Base-by-base conservation (phyloP, 495 filamentous ascomycete species). In the Talaromyces proteolyticus region DNA sequence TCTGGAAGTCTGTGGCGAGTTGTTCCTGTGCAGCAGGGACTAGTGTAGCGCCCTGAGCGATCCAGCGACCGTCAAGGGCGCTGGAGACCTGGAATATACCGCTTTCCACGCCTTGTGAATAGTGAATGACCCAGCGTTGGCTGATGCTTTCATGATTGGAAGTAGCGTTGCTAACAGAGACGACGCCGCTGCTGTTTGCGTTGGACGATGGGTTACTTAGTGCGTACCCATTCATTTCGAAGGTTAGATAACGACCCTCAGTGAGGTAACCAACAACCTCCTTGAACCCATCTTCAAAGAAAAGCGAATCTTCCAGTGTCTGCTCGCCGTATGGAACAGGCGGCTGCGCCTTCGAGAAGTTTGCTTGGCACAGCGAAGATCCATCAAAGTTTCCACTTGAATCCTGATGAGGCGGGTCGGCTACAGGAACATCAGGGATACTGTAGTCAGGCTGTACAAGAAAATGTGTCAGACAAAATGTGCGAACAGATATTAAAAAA, bases 121-220 rank as follows among this genome's bases (percentile, higher is more conserved):
- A 69, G 51, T 78, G 75, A 8, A 77, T 62, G 1, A 80, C 63
- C 74, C 75, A 80, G 36, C 77, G 67, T 53, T 79, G 75, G 3
- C 59, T 43, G 39, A 67, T 69, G 23, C 49, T 55, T 26, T 68
- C 53, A 47, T 79, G 74, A 0, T 57, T 47, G 4, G 61, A 19
- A 5, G 62, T 64, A 2, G 74, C 68, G 10, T 50, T 52, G 26
- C 54, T 67, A 16, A 53, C 54, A 12, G 51, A 64, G 21, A 76
- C 41, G 25, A 54, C 6, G 19, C 44, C 34, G 2, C 43, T 42
- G 1, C 55, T 37, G 39, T 52, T 54, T 1, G 44, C 39, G 36
- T 68, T 65, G 16, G 59, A 34, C 23, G 54, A 57, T 0, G 49
- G 41, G 24, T 69, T 68, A 18, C 58, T 66, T n/a, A 70, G 55